Percentiles rank a stretch among this genome's conserved stretches.
These are phyloP conservation scores for Sugiyamaella japonica DNA, from an alignment of 1,139 yeast genomes.

Conservation along the genomic window DNA sequence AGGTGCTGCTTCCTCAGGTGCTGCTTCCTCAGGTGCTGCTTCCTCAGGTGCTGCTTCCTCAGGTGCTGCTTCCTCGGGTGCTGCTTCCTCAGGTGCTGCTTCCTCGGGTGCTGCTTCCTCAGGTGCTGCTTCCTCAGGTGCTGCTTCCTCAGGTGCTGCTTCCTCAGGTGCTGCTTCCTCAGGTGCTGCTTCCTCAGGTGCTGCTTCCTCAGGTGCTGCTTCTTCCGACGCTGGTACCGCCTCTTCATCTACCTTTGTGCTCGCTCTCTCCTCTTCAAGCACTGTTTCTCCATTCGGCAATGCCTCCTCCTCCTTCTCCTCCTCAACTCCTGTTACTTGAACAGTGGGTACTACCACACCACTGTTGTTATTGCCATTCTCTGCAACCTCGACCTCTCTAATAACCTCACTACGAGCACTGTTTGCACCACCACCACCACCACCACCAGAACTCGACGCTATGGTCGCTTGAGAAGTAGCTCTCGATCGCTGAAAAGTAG, in stretches of 20 bases:
- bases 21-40: too few species aligned
- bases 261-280: slow-evolving; percentile 25
- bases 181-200: too few species aligned
- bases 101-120: slow-evolving; percentile 10
- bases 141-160: too few species aligned
- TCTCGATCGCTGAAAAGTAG: slow-evolving; percentile 35
- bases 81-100: background rate
- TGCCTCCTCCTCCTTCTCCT: slow-evolving; percentile 21
- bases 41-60: too few species aligned
- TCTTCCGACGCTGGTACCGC: too few species aligned
- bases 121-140: too few species aligned
- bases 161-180: too few species aligned
- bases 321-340: slow-evolving; percentile 13
- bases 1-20: too few species aligned
- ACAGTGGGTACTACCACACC: slow-evolving; percentile 6
- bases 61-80: too few species aligned
- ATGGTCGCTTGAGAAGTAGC: slow-evolving; percentile 34
- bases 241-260: slow-evolving; percentile 19
- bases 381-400: slow-evolving; percentile 2
- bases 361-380: background rate
- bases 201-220: too few species aligned
- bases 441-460: slow-evolving; percentile 10
- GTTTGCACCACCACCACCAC: background rate
- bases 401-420: slow-evolving; percentile 6
- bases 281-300: slow-evolving; percentile 17